phyloP scores from a whole-genome alignment of 2,329 filamentous ascomycete species.

The Pyrenochaeta sp. region DNA sequence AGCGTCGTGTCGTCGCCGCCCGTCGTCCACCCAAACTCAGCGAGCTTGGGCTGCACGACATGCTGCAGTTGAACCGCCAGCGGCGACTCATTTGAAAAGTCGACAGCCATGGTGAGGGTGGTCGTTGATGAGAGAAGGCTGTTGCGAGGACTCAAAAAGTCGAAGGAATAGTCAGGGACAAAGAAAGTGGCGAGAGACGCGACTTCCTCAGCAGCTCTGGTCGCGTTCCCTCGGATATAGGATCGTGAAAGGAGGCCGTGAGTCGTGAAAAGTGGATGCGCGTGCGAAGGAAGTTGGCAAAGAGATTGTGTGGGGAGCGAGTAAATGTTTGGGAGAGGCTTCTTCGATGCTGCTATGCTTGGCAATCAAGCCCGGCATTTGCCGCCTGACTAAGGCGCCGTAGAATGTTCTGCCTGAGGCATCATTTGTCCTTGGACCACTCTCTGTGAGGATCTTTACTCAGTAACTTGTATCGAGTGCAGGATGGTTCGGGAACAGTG shows the following conservation, averaged over 20 bases:
- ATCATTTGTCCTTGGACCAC: not conserved
- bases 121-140: conserved; percentile 6
- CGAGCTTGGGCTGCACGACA: conserved; percentile 87
- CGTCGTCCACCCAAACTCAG: conserved; percentile 91
- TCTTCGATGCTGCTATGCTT: conserved; percentile 18
- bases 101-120: conserved; percentile 71
- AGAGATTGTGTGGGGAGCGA: conserved; percentile 15
- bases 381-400: conserved; percentile 10
- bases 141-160: conserved; percentile 23
- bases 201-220: conserved; percentile 24
- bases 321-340: conserved; percentile 14
- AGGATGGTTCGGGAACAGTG: too few species aligned
- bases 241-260: conserved; percentile 17
- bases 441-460: too few species aligned
- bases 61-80: conserved; percentile 83
- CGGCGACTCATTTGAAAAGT: conserved; percentile 79
- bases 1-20: conserved; percentile 82
- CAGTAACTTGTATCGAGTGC: too few species aligned
- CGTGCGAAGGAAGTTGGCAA: conserved; percentile 12
- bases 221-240: conserved; percentile 18
- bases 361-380: conserved; percentile 18
- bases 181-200: conserved; percentile 33
- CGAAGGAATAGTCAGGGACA: conserved; percentile 21
- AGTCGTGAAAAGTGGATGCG: conserved; percentile 20
- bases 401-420: not conserved